A percentile compares a stretch with the other conserved stretches of the same genome.
Evolutionary conservation across 2,329 filamentous ascomycete genomes (phyloP).

Genomic region (Tympanopsis confertula): DNA sequence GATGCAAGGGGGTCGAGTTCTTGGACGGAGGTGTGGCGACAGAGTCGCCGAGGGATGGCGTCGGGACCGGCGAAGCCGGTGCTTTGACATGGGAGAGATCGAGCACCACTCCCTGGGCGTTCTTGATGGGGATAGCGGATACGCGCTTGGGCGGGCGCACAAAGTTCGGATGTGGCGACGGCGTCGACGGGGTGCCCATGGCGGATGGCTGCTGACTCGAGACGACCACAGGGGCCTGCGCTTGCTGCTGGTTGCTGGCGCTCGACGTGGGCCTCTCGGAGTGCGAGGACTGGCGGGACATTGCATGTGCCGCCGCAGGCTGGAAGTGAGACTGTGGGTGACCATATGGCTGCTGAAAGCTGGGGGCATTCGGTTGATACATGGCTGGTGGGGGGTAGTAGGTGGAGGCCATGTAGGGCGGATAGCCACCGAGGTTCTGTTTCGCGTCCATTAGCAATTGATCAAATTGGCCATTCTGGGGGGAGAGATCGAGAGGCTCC

Average conservation of each 20-base stretch:
- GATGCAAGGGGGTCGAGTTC: slow-evolving; percentile 55
- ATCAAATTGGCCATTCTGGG: slow-evolving; percentile 61
- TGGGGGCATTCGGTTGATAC: slow-evolving; percentile 28
- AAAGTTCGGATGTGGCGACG: slow-evolving; percentile 27
- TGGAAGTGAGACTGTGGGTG: slow-evolving; percentile 17
- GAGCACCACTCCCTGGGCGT: slow-evolving; percentile 66
- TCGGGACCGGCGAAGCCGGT: slow-evolving; percentile 45
- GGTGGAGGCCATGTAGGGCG: slow-evolving; percentile 27
- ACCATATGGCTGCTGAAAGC: slow-evolving; percentile 34
- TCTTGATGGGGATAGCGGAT: slow-evolving; percentile 73
- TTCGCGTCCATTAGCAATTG: slow-evolving; percentile 58
- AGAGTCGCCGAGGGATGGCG: slow-evolving; percentile 57
- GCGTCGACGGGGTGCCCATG: slow-evolving; percentile 4
- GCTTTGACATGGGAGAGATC: slow-evolving; percentile 52
- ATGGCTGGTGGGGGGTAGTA: slow-evolving; percentile 34
- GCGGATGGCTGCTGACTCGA: slow-evolving; percentile 7
- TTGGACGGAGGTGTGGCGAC: slow-evolving; percentile 73
- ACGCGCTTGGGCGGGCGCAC: slow-evolving; percentile 53
- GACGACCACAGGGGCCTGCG: slow-evolving; percentile 31
- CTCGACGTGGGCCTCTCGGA: slow-evolving; percentile 46
- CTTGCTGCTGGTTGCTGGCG: slow-evolving; percentile 48
- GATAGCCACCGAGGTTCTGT: slow-evolving; percentile 51
- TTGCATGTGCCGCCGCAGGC: slow-evolving; percentile 47
- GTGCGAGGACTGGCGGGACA: slow-evolving; percentile 77
- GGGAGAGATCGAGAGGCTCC: slow-evolving; percentile 47